phyloP scores from a whole-genome alignment of 352 stramenopile species.

The Phytophthora rubi region DNA sequence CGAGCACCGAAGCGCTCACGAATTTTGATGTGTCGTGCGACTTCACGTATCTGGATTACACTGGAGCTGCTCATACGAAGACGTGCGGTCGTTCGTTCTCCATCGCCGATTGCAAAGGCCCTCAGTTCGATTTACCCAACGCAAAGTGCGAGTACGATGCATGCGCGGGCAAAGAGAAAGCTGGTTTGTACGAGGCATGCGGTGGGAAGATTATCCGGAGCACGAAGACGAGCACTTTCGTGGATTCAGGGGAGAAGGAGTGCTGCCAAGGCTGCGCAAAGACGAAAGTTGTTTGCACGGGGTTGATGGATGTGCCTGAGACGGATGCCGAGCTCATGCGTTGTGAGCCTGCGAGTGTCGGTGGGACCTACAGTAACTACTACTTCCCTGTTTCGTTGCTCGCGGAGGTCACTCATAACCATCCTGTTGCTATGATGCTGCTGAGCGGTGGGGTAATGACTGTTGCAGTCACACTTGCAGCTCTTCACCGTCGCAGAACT shows the following conservation, averaged over 20 bases:
- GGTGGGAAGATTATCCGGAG: conserved; percentile 46
- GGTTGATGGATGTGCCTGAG: conserved; percentile 46
- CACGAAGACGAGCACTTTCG: conserved; percentile 22
- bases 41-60: conserved; percentile 56
- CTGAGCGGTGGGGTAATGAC: conserved; percentile 44
- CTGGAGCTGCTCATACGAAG: conserved; percentile 27
- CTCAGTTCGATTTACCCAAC: conserved; percentile 50
- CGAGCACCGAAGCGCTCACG: conserved; percentile 45
- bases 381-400: conserved; percentile 33
- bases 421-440: conserved; percentile 34
- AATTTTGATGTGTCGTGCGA: conserved; percentile 55
- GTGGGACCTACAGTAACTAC: conserved; percentile 23
- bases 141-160: conserved; percentile 47
- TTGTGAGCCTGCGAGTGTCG: conserved; percentile 40
- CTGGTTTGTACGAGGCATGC: conserved; percentile 60
- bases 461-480: conserved; percentile 43
- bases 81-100: conserved; percentile 52
- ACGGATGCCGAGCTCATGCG: conserved; percentile 52
- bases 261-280: conserved; percentile 58
- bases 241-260: conserved; percentile 27
- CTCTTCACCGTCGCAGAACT: conserved; percentile 29
- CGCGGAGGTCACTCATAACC: conserved; percentile 28
- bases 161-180: conserved; percentile 34
- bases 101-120: conserved; percentile 63
- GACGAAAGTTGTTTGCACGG: conserved; percentile 34